phyloP scores from a whole-genome alignment of 164 flowering plant genomes.

The Vitis riparia region DNA sequence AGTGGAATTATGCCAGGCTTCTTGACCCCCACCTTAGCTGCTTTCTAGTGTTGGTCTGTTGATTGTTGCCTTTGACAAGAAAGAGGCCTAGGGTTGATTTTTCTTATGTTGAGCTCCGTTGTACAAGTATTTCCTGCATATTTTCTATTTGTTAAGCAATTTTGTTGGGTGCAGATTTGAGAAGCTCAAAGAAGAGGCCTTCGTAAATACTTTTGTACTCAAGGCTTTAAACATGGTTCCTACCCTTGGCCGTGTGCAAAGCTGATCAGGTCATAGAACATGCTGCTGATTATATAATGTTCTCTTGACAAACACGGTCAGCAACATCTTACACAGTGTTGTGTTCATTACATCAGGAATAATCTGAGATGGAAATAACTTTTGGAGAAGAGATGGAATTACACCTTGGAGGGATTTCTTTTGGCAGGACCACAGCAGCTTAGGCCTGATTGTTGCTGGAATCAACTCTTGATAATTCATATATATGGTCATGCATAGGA shows the following conservation, averaged over 20 bases:
- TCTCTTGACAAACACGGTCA: background rate
- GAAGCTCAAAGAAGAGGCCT: slow-evolving; percentile 77
- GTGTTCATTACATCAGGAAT: too few species aligned
- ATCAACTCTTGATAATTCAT: too few species aligned
- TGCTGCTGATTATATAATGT: background rate
- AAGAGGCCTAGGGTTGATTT: background rate
- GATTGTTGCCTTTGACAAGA: too few species aligned
- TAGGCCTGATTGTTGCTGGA: too few species aligned
- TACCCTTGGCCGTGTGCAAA: slow-evolving; percentile 5
- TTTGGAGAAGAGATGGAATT: background rate
- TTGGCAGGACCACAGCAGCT: too few species aligned
- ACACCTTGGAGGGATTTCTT: background rate
- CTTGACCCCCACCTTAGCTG: too few species aligned
- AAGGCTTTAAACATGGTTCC: slow-evolving; percentile 57
- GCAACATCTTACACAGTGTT: background rate
- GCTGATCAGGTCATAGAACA: background rate
- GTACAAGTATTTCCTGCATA: background rate
- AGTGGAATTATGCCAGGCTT: too few species aligned
- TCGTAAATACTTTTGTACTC: slow-evolving; percentile 50
- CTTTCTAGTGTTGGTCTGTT: too few species aligned
- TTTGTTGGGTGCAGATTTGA: slow-evolving; percentile 55
- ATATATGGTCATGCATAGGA: too few species aligned
- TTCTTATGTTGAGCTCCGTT: background rate
- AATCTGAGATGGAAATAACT: background rate
- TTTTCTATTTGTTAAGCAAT: background rate